Base-by-base conservation (phyloP, 805 yeast species). In the Monosporozyma servazzii region DNA sequence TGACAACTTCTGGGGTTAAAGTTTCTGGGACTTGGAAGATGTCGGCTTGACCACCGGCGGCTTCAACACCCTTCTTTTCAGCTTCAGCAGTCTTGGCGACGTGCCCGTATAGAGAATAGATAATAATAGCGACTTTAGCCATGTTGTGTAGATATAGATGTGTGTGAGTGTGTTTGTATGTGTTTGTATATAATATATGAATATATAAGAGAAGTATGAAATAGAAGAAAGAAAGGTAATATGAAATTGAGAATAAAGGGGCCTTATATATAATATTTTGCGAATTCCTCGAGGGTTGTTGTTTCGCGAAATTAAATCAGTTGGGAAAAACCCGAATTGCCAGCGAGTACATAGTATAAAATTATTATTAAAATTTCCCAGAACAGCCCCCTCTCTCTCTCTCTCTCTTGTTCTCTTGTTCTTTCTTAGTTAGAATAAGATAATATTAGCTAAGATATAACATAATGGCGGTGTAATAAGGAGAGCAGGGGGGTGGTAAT, bases 11-110 rank as follows among this genome's bases (percentile, higher is more conserved):
- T 40, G 75, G 74, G 18, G 81, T 60, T 47, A 88, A 72, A 29
- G 95, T 88, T 71, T 88, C 96, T 53, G 86, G 82, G 50, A 89
- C 80, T 73, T 85, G 95, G 76, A 70, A 86, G 58, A 88, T 74
- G 60, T 80, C 82, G 36, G 86, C 95, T 20, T 65, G 53, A 52
- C 84, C 82, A 55, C 91, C 95, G 15, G 85, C 80, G 8, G 78
- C 73, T 65, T 78, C 82, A 44, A 86, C 76, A 59, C 95, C 95
- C 51, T 70, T 70, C 70, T 84, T 77, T 63, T 80, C 80, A 44
- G 85, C 72, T 66, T 82, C 79, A 37, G 96, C 95, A 61, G 86
- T 62, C 43, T 73, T 70, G 57, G 81, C 80, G 58, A 84, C 71
- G 71, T 88, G 96, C 54, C 89, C 89, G 73, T 86, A 88, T 58